Conservation (phyloP, 208 protist species). For the Trypanosoma vivax region DNA sequence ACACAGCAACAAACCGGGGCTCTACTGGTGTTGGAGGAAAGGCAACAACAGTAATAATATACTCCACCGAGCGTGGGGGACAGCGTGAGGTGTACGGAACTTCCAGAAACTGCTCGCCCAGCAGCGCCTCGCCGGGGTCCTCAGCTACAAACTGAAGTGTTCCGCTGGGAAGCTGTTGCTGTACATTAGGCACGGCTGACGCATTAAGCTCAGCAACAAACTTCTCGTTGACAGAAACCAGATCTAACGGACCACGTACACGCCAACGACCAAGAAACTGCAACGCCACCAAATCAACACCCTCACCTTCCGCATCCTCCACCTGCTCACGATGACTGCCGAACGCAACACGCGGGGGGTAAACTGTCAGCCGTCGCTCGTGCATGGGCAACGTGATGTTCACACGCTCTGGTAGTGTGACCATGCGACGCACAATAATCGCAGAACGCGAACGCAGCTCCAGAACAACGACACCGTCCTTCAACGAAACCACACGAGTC, state of each 20-base stretch:
- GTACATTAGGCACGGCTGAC: conserved; percentile 55
- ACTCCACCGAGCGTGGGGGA: conserved; percentile 53
- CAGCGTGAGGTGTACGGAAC: conserved; percentile 53
- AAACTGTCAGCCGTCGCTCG: conserved; percentile 31
- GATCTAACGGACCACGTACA: conserved; percentile 26
- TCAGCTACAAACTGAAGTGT: conserved; percentile 69
- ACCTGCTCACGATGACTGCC: background rate
- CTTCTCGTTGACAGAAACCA: conserved; percentile 49
- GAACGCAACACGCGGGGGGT: conserved; percentile 24
- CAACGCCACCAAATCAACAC: conserved; percentile 1
- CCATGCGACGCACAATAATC: conserved; percentile 59
- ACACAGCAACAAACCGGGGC: conserved; percentile 47
- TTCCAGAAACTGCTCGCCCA: conserved; percentile 9
- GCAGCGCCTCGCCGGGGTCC: conserved; percentile 47
- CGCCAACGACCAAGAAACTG: conserved; percentile 41
- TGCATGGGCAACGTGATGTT: conserved; percentile 70
- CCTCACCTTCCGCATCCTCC: background rate
- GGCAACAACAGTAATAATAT: conserved; percentile 47
- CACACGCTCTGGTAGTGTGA: conserved; percentile 31
- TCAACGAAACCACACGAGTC: conserved; percentile 17
- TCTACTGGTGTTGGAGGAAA: conserved; percentile 38
- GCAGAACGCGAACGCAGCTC: conserved; percentile 46
- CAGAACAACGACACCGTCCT: conserved; percentile 15
- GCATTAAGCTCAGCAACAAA: conserved; percentile 48
- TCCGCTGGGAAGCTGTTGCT: conserved; percentile 36